phyloP scores from a whole-genome alignment of 2,329 filamentous ascomycete genomes.

The Diaporthe velutina region DNA sequence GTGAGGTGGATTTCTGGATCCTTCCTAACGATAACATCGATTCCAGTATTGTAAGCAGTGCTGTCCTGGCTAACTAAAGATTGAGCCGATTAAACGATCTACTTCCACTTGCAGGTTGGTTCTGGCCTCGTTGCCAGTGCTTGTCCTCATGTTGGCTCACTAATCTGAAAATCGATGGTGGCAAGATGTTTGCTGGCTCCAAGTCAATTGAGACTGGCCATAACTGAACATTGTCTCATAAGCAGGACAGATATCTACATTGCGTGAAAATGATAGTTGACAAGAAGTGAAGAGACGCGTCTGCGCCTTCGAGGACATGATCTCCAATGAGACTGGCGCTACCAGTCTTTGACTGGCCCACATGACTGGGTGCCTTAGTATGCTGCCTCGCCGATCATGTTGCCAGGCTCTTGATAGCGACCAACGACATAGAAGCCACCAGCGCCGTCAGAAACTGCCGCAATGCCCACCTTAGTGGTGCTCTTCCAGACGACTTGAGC shows the following conservation, averaged over 20 bases:
- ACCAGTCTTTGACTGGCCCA: neutral
- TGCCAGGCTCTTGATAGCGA: neutral
- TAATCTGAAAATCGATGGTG: neutral
- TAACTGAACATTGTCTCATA: neutral
- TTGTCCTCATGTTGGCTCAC: neutral
- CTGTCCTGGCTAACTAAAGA: too few relatives aligned
- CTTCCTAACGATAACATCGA: too few relatives aligned
- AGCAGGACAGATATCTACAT: neutral
- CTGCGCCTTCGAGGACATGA: neutral
- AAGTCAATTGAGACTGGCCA: neutral
- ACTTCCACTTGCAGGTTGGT: neutral
- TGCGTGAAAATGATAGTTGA: neutral
- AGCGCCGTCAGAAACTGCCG: constrained; percentile 11
- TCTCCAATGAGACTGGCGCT: neutral
- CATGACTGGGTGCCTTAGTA: neutral
- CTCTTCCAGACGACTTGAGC: constrained; percentile 18
- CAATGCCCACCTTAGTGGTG: constrained; percentile 16
- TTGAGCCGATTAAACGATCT: too few relatives aligned
- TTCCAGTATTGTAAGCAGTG: too few relatives aligned
- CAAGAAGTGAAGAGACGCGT: neutral
- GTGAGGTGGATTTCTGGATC: too few relatives aligned
- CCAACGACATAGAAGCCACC: constrained; percentile 16
- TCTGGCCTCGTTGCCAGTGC: neutral
- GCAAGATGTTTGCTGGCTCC: neutral
- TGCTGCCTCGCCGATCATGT: constrained; percentile 21